Evolutionary conservation across 2,329 filamentous ascomycete species (phyloP), one percentile per base, ranked within the genome.

Genomic region (Scedosporium minutisporum): DNA sequence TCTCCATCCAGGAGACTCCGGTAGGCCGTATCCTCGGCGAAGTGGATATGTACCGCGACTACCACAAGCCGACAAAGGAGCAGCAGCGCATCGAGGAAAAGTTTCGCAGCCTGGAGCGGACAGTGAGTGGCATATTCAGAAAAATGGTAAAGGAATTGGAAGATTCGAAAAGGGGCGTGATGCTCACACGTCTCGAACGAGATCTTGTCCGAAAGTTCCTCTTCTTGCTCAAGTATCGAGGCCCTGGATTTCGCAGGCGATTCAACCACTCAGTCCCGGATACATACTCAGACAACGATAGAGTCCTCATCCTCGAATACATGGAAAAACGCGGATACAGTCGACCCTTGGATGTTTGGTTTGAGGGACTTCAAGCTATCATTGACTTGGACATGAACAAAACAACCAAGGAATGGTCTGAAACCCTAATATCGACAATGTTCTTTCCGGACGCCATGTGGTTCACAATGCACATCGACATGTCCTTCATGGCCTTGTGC

Each of bases 171-270:
- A 10, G 14, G 1, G 64, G 51, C 58, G 61, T 79, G 1, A 65
- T 64, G 41, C 63, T 78, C 0, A 69, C 66, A 1, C 70, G 76
- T 4, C 38, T 58, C 1, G 70, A 77, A 21, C 67, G 69, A 55
- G 69, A 80, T 64, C 60, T 70, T 1, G 42, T 80, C 9, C 74
- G 78, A 57, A 79, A 78, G 62, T 79, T 79, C 59, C 68, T 78
- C 2, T 80, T 79, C 64, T 66, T 80, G 3, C 72, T 80, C 66
- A 77, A 77, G 63, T 80, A 79, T 58, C 74, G 78, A 14, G 69
- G 70, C n/a, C 68, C 67, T 1, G 63, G 44, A 4, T 76, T 77
- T 57, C 69, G 73, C 63, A 60, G 62, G 14, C 71, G 75, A 0
- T 79, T 73, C 67, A 68, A 74, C 51, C 70, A 75, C 58, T 68